Base-by-base conservation (phyloP, 1,139 yeast species). In the Candida anutae region DNA sequence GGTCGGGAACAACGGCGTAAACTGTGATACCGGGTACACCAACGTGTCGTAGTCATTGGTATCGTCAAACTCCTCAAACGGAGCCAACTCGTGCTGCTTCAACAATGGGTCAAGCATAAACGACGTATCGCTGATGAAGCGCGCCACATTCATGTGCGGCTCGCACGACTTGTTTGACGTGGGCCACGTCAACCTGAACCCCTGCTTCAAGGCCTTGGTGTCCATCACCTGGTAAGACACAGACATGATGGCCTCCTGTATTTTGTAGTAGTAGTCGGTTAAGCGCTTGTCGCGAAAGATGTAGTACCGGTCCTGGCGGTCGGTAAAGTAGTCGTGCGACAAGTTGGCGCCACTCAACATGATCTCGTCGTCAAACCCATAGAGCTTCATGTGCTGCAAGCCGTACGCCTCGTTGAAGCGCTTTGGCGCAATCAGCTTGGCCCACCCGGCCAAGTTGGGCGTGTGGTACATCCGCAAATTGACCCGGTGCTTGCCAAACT, bases 351-450 rank as follows among this genome's bases (percentile, higher is more conserved):
- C 99, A 13, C 85, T 74, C 26, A 93, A 63, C 13, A 93, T 70
- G 28, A 90, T 76, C 47, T 87, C 95, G 44, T 87, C 77, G 51
- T 90, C 99, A 46, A 87, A 77, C 2, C 98, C 98, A 49, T 90
- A 90, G 22, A 93, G 68, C 53, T 90, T 90, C 98, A 90, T 93
- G 50, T 90, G 99, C 54, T 90, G 99, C 29, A 90, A 64, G 0
- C 99, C 99, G 58, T 70, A 72, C 5, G 94, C 90, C 57, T 90
- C 99, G 50, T 88, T 87, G 37, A 88, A 66, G 37, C 98, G 66
- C 33, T 72, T 79, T 1, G 99, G 98, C 4, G 87, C 66, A 27
- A 83, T 32, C 13, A 58, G 45, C 45, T 77, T 76, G 33, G 73
- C 68, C 33, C 82, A 48, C 0, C 95, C 95, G 26, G 70, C 61